Evolutionary conservation across 306 rosid species (phyloP).

Genomic region (Amphicarpaea edgeworthii): DNA sequence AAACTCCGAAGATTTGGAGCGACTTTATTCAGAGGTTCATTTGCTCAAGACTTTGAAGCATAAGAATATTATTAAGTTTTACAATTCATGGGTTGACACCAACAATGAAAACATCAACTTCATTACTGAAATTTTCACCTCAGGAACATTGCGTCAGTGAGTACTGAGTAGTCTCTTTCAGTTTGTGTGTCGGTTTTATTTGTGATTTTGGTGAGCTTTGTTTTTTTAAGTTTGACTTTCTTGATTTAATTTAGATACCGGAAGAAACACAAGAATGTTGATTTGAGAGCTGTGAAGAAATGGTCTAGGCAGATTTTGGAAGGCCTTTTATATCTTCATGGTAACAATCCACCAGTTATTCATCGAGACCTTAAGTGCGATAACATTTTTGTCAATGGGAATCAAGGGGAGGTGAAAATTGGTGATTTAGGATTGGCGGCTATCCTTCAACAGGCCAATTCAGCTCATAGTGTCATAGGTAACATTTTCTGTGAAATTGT

Average conservation of each 20-base stretch:
- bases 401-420: conserved; percentile 98
- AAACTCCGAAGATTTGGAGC: conserved; percentile 83
- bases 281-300: conserved; percentile 96
- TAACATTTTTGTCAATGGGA: conserved; percentile 95
- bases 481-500: conserved; percentile 43
- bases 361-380: conserved; percentile 99
- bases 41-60: conserved; percentile 95
- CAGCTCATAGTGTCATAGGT: conserved; percentile 98
- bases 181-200: not conserved
- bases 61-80: conserved; percentile 90
- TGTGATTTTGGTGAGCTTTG: conserved; percentile 9
- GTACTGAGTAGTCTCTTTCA: conserved; percentile 47
- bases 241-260: conserved; percentile 68
- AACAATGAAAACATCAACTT: conserved; percentile 82
- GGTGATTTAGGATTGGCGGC: conserved; percentile 98
- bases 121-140: conserved; percentile 95
- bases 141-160: conserved; percentile 94
- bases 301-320: conserved; percentile 99
- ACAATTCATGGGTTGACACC: conserved; percentile 87
- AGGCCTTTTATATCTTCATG: conserved; percentile 94
- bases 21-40: conserved; percentile 95
- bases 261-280: conserved; percentile 94
- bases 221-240: conserved; percentile 21
- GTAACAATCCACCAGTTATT: conserved; percentile 91
- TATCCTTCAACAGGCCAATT: conserved; percentile 85